These are phyloP conservation scores for Blastocystis sp. DNA, from an alignment of 352 stramenopile genomes.

Conservation along the genomic window DNA sequence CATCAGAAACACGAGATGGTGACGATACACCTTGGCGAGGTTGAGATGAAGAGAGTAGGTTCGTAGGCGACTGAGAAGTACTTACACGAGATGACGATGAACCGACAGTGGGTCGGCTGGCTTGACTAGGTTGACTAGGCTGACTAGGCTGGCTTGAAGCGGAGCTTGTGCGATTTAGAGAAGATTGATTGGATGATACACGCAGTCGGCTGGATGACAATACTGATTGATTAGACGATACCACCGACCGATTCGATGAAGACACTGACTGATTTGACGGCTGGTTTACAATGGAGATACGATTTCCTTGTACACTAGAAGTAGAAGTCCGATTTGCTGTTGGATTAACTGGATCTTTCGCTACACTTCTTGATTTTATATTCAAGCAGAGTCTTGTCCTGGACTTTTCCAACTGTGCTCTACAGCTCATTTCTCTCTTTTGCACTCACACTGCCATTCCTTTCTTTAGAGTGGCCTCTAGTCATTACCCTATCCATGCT, in stretches of 20 bases:
- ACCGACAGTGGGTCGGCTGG: too few species aligned
- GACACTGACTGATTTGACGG: not conserved
- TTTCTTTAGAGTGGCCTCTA: not conserved
- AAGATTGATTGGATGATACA: not conserved
- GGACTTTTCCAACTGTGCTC: slow-evolving; percentile 34
- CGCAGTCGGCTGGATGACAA: not conserved
- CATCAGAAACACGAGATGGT: too few species aligned
- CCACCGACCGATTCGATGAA: not conserved
- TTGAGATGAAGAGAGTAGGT: too few species aligned
- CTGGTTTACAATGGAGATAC: not conserved
- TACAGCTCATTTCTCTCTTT: not conserved
- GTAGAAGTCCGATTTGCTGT: too few species aligned
- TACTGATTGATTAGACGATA: not conserved
- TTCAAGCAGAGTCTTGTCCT: not conserved
- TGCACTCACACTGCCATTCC: not conserved
- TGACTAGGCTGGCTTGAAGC: too few species aligned
- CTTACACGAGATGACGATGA: too few species aligned
- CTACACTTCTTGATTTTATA: not conserved
- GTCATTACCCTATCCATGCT: not conserved
- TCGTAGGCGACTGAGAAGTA: too few species aligned
- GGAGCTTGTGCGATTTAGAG: not conserved
- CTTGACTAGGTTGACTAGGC: too few species aligned
- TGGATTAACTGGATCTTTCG: not conserved
- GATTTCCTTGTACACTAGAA: too few species aligned
- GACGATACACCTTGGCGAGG: too few species aligned